Conservation (phyloP, 2,329 filamentous ascomycete species). For the Arthrobotrys sinensis region DNA sequence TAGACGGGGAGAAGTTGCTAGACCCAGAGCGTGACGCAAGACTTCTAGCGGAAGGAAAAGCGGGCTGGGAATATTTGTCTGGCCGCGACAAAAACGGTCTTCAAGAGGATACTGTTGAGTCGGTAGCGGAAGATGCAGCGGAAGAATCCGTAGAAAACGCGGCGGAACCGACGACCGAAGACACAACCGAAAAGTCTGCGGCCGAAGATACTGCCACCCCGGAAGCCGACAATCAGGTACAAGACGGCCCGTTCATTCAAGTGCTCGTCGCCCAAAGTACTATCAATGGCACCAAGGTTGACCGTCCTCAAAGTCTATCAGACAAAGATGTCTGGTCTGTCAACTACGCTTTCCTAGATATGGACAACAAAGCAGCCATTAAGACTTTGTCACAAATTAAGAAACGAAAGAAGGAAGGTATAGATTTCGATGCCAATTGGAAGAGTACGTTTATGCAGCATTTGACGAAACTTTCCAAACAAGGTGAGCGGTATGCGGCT, state of each 20-base stretch:
- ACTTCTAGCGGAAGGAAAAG: conserved; percentile 12
- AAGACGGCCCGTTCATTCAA: conserved; percentile 31
- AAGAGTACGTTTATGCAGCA: conserved; percentile 43
- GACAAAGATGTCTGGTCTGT: conserved; percentile 42
- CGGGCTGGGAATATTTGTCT: conserved; percentile 47
- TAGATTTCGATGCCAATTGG: conserved; percentile 51
- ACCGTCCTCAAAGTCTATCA: conserved; percentile 25
- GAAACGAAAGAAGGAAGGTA: conserved; percentile 52
- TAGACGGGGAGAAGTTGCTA: conserved; percentile 36
- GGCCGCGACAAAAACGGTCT: conserved; percentile 24
- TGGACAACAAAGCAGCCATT: conserved; percentile 32
- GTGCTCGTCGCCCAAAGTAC: conserved; percentile 49
- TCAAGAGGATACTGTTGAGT: conserved; percentile 17
- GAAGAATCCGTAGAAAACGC: conserved; percentile 20
- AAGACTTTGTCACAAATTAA: conserved; percentile 45
- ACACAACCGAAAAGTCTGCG: background rate
- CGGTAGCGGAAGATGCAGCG: conserved; percentile 32
- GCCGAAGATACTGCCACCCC: background rate
- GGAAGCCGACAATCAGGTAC: background rate
- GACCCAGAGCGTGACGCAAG: conserved; percentile 24
- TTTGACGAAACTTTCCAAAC: conserved; percentile 39
- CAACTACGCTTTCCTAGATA: conserved; percentile 58
- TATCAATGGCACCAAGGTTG: conserved; percentile 47
- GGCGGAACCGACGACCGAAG: background rate
- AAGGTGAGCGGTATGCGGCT: conserved; percentile 39